phyloP scores from a whole-genome alignment of 805 yeast species.

The Kuraishia ogatae region DNA sequence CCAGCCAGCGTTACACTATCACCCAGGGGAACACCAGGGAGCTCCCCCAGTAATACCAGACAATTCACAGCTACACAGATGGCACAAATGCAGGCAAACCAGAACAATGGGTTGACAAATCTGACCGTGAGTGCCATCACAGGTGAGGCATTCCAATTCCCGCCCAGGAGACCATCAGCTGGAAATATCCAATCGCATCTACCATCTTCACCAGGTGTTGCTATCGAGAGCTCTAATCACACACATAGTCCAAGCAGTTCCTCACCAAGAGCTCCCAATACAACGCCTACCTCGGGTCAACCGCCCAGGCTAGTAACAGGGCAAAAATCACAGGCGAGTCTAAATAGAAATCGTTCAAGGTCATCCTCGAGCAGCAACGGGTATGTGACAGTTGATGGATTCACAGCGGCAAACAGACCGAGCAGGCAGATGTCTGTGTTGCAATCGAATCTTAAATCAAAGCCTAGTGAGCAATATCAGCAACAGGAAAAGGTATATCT shows the following conservation, averaged over 20 bases:
- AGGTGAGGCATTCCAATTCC: not conserved
- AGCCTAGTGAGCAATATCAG: conserved; percentile 31
- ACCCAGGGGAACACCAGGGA: not conserved
- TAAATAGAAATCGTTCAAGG: conserved; percentile 2
- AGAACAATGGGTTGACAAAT: not conserved
- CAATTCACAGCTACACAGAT: not conserved
- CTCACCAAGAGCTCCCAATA: not conserved
- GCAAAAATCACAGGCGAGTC: conserved; percentile 1
- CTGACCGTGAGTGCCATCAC: not conserved
- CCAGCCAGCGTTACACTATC: not conserved
- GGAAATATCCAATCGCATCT: conserved; percentile 10
- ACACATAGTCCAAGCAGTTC: not conserved
- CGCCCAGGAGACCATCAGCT: not conserved
- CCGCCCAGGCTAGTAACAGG: not conserved
- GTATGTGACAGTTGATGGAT: not conserved
- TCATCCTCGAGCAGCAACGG: conserved; percentile 14
- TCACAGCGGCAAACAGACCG: conserved; percentile 6
- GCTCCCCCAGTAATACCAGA: not conserved
- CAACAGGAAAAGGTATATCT: conserved; percentile 47
- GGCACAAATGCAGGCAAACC: not conserved
- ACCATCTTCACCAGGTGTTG: conserved; percentile 10
- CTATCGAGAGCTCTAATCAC: conserved; percentile 3
- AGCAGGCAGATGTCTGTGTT: conserved; percentile 18
- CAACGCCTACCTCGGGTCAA: not conserved
- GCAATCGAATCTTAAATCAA: conserved; percentile 21